Base-by-base conservation (phyloP, 805 yeast species). In the Cyberlindnera euphorbiiphila region DNA sequence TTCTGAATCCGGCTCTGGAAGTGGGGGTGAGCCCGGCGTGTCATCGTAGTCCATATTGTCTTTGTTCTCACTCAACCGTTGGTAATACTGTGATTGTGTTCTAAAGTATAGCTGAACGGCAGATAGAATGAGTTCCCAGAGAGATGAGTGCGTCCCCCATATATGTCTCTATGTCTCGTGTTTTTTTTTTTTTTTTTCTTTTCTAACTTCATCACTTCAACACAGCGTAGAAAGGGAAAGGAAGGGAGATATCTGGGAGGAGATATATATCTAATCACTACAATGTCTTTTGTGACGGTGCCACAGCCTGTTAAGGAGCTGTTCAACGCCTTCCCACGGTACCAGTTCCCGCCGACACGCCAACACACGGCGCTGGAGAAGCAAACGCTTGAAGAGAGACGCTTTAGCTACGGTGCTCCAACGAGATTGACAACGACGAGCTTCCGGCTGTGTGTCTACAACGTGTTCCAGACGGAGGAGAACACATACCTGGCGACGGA, bases 381-480 rank as follows among this genome's bases (percentile, higher is more conserved):
- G 29, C 36, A 38, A 15, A 52, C 57, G n/a, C 32, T 56, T 15
- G 40, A 45, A 15, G 29, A 32, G 11, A 46, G 64, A 39, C 54
- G 45, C 27, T 59, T 31, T 46, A 49, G 46, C 9, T 56, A 41
- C 27, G 37, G 47, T n/a, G 20, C 33, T 49, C 20, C 27, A 45
- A 41, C 22, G 36, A 23, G 34, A 47, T 9, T n/a, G 11, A 9
- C 40, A 29, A 36, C 34, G n/a, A 37, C 51, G n/a, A 52, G 55
- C 11, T 77, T 78, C 58, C 65, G 67, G 22, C 52, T 81, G 15
- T 83, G 78, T 1, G 78, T 76, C 1, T 77, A 74, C 50, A 72
- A 71, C 47, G 62, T 73, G 3, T 58, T 59, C 30, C 41, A 55
- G 2, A 61, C 60, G 11, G 56, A 57, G 24, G 50, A 42, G 1